These are phyloP conservation scores for Sordariomycetes sp. DNA, from an alignment of 2,329 filamentous ascomycete species.

Conservation along the genomic window DNA sequence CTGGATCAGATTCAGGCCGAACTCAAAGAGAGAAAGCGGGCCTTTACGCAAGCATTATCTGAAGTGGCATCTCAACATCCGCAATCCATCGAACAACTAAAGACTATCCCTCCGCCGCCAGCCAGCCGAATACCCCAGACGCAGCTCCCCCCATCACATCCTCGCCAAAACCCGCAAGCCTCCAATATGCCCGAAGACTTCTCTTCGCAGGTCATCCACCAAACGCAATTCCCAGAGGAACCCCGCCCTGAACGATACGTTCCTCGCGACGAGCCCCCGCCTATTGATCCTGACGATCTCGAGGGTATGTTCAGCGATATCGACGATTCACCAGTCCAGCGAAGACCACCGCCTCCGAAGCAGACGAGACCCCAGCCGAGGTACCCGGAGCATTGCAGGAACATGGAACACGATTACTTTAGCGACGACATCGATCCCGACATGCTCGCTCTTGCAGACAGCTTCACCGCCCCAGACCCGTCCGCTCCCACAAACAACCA, in stretches of 20 bases:
- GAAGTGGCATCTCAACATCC: conserved; percentile 34
- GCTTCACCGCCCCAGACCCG: neutral
- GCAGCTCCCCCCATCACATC: conserved; percentile 22
- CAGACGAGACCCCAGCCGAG: neutral
- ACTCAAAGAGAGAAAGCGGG: conserved; percentile 30
- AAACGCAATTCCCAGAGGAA: conserved; percentile 34
- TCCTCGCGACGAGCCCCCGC: conserved; percentile 9
- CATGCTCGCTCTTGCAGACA: conserved; percentile 8
- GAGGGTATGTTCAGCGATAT: conserved; percentile 9
- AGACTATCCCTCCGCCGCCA: conserved; percentile 6
- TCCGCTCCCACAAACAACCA: neutral
- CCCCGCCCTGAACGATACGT: conserved; percentile 12
- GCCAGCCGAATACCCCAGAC: conserved; percentile 27
- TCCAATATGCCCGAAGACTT: conserved; percentile 17
- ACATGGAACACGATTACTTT: conserved; percentile 3
- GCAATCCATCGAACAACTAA: conserved; percentile 20
- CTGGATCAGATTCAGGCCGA: conserved; percentile 36
- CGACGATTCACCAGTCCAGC: neutral
- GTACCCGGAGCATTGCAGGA: neutral
- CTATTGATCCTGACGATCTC: conserved; percentile 13
- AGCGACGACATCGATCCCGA: conserved; percentile 8
- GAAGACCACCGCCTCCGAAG: neutral
- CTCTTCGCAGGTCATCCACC: conserved; percentile 37
- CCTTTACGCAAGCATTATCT: conserved; percentile 27
- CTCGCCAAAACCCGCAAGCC: conserved; percentile 20